Evolutionary conservation across 176 grass and related monocot genomes (phyloP).

Genomic region (Lolium perenne): DNA sequence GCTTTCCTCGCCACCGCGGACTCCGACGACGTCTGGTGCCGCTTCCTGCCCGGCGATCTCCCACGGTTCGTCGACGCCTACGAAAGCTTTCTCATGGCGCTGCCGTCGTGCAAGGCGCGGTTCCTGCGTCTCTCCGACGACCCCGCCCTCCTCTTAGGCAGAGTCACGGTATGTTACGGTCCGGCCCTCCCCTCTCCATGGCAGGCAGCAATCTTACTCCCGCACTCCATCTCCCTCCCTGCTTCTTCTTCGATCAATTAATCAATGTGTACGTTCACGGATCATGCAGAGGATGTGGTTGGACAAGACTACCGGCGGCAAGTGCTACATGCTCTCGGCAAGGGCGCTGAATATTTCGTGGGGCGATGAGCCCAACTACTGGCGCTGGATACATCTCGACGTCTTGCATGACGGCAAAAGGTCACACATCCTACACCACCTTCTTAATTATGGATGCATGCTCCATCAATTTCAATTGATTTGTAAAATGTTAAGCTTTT

Average conservation of each 20-base stretch:
- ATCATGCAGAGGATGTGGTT: slow-evolving; percentile 53
- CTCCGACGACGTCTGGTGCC: slow-evolving; percentile 62
- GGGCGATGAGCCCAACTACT: not conserved
- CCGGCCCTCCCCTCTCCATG: not conserved
- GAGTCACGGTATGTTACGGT: slow-evolving; percentile 40
- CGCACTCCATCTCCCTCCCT: too few species aligned
- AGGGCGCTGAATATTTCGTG: slow-evolving; percentile 48
- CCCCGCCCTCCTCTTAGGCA: slow-evolving; percentile 45
- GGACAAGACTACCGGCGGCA: slow-evolving; percentile 53
- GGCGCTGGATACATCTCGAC: slow-evolving; percentile 42
- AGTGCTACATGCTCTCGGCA: slow-evolving; percentile 68
- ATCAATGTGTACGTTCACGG: not conserved
- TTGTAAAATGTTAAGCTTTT: too few species aligned
- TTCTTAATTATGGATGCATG: not conserved
- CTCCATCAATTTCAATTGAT: not conserved
- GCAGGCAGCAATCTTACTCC: too few species aligned
- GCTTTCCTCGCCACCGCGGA: slow-evolving; percentile 48
- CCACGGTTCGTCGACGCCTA: slow-evolving; percentile 27
- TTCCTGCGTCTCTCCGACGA: slow-evolving; percentile 54
- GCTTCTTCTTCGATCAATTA: too few species aligned
- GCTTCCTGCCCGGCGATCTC: slow-evolving; percentile 54
- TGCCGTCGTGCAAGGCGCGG: slow-evolving; percentile 17
- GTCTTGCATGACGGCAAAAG: slow-evolving; percentile 33
- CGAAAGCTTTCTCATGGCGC: not conserved
- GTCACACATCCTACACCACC: slow-evolving; percentile 14